Conservation (phyloP, 1,139 yeast genomes). For the Hansenula anomala region DNA sequence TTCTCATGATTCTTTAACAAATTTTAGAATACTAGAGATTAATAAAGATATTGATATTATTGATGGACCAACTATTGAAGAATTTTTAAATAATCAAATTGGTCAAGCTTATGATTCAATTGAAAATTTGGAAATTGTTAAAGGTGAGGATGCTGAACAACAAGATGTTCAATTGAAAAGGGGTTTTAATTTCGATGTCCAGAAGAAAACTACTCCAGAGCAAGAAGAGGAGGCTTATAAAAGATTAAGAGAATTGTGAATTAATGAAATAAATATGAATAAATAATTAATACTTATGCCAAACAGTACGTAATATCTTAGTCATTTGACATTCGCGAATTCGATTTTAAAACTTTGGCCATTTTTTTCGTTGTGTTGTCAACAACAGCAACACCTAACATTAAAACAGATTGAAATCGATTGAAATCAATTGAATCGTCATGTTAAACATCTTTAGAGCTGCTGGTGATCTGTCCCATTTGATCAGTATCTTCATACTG, state of each 20-base stretch:
- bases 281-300: too few species aligned
- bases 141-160: not conserved
- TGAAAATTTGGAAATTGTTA: not conserved
- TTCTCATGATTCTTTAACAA: not conserved
- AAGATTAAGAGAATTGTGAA: slow-evolving; percentile 2
- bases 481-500: slow-evolving; percentile 72
- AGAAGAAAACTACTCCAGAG: not conserved
- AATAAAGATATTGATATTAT: not conserved
- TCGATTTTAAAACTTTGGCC: too few species aligned
- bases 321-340: too few species aligned
- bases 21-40: not conserved
- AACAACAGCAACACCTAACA: not conserved
- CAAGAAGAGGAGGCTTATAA: slow-evolving; percentile 1
- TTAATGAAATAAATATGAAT: not conserved
- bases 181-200: not conserved
- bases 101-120: not conserved
- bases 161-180: not conserved
- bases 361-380: too few species aligned
- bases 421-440: not conserved
- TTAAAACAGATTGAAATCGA: too few species aligned
- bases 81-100: not conserved
- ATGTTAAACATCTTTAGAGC: slow-evolving; percentile 47
- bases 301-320: too few species aligned
- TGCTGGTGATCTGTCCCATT: slow-evolving; percentile 71
- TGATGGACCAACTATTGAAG: not conserved